Percentiles rank a stretch among this genome's conserved stretches.
phyloP scores from a whole-genome alignment of 345 rosid species.

The Eucalyptus microcorys region DNA sequence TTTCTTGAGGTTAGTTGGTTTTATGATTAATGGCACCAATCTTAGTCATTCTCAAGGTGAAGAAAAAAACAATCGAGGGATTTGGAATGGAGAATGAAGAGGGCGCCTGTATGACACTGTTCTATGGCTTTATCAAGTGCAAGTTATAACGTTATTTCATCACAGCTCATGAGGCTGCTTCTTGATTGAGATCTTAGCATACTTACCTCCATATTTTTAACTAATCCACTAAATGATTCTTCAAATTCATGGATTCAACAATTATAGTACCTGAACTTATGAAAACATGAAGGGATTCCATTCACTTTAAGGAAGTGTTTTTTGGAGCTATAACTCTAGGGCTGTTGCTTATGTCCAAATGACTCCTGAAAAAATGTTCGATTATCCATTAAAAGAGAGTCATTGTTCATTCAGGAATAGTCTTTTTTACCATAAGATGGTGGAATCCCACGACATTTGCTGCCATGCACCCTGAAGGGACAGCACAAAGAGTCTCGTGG shows the following conservation, averaged over 20 bases:
- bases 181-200: neutral
- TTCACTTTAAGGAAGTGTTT: neutral
- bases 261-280: neutral
- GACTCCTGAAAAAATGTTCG: neutral
- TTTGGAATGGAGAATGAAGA: neutral
- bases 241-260: neutral
- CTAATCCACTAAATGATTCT: neutral
- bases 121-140: neutral
- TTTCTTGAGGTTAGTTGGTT: neutral
- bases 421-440: conserved; percentile 95
- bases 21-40: neutral
- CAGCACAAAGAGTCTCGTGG: conserved; percentile 57
- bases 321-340: neutral
- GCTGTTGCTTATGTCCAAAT: neutral
- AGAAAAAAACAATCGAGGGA: neutral
- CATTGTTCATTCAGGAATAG: conserved; percentile 47
- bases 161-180: neutral
- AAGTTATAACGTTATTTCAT: neutral
- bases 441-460: conserved; percentile 91
- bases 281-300: neutral
- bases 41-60: neutral
- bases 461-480: conserved; percentile 87
- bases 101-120: neutral
- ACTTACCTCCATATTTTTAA: neutral
- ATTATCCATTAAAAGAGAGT: neutral